Evolutionary conservation across 2,329 filamentous ascomycete species (phyloP).

Genomic region (Cladophialophora carrionii): DNA sequence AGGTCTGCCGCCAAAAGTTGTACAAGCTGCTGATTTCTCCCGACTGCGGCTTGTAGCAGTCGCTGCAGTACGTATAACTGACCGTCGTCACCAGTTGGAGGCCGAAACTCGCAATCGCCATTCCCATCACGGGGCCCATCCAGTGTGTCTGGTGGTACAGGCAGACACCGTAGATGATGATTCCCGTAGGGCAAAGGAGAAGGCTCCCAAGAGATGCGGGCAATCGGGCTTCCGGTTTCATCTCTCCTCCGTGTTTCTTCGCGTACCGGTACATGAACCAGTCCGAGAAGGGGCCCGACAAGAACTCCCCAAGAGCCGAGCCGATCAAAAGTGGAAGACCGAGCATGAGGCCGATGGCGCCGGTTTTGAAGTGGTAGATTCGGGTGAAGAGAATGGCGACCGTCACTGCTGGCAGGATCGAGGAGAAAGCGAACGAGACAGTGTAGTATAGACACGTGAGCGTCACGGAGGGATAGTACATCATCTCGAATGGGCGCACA

Average conservation of each 20-base stretch:
- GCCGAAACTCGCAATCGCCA: conserved; percentile 43
- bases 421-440: conserved; percentile 35
- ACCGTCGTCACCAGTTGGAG: conserved; percentile 45
- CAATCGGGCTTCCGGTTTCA: conserved; percentile 19
- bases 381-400: conserved; percentile 33
- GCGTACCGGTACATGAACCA: conserved; percentile 17
- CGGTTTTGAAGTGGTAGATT: conserved; percentile 38
- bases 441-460: conserved; percentile 38
- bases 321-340: conserved; percentile 37
- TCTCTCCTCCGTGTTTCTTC: conserved; percentile 14
- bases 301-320: conserved; percentile 36
- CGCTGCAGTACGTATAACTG: conserved; percentile 41
- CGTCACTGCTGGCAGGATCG: conserved; percentile 38
- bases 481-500: conserved; percentile 37
- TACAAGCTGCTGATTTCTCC: conserved; percentile 44
- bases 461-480: conserved; percentile 37
- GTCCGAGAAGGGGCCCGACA: conserved; percentile 29
- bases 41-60: conserved; percentile 45
- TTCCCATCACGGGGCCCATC: conserved; percentile 44
- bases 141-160: conserved; percentile 38
- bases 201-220: conserved; percentile 26
- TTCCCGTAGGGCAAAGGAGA: conserved; percentile 36
- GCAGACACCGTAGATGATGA: conserved; percentile 42
- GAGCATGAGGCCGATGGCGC: conserved; percentile 35
- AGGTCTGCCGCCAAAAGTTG: conserved; percentile 42